Percentiles rank a stretch among this genome's conserved stretches.
These are phyloP conservation scores for Infundibulicybe gibba DNA, from an alignment of 768 basidiomycete species.

Conservation along the genomic window DNA sequence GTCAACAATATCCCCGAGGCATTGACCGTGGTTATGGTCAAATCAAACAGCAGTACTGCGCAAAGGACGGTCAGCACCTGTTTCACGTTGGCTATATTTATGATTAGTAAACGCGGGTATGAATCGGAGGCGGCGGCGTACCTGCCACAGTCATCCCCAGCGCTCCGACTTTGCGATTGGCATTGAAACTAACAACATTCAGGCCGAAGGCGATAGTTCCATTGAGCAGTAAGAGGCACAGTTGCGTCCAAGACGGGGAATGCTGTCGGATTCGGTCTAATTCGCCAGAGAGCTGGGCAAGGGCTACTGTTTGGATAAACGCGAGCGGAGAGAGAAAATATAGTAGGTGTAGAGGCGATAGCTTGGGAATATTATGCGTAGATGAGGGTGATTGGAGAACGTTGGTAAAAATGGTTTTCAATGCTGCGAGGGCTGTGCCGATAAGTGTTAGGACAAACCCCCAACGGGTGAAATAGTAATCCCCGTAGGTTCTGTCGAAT, in stretches of 20 bases:
- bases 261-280: slow-evolving; percentile 49
- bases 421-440: slow-evolving; percentile 87
- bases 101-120: background rate
- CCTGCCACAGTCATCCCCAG: slow-evolving; percentile 90
- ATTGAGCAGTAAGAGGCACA: slow-evolving; percentile 64
- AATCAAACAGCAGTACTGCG: slow-evolving; percentile 79
- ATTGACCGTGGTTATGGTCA: slow-evolving; percentile 78
- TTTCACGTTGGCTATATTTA: slow-evolving; percentile 76
- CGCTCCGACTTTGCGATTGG: slow-evolving; percentile 90
- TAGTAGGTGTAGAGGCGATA: slow-evolving; percentile 76
- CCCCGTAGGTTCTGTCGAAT: slow-evolving; percentile 77
- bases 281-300: slow-evolving; percentile 82
- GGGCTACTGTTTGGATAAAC: slow-evolving; percentile 78
- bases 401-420: slow-evolving; percentile 93
- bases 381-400: slow-evolving; percentile 52
- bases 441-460: slow-evolving; percentile 87
- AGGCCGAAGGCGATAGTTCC: slow-evolving; percentile 88
- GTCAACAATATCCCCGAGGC: slow-evolving; percentile 82
- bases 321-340: slow-evolving; percentile 91
- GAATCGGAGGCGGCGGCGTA: slow-evolving; percentile 26
- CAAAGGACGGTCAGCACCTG: slow-evolving; percentile 88
- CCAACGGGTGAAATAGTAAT: slow-evolving; percentile 85
- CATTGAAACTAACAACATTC: slow-evolving; percentile 92
- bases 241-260: slow-evolving; percentile 22
- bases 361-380: slow-evolving; percentile 14